Conservation (phyloP, 2,329 filamentous ascomycete genomes). For the Dothiorella sarmentorum region DNA sequence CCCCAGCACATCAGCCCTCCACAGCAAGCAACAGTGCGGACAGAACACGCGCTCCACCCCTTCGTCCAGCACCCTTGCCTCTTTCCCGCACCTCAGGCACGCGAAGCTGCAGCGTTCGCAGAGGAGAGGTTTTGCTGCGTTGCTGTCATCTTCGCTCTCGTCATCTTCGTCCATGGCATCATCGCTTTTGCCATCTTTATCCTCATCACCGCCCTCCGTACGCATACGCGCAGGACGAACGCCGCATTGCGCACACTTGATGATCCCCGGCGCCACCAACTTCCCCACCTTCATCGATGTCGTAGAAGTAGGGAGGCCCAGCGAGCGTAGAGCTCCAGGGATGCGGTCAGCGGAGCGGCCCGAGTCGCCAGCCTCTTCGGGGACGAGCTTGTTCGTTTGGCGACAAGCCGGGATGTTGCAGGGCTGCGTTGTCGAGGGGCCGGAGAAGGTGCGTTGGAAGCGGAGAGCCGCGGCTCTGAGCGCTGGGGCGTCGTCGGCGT, state of each 20-base stretch:
- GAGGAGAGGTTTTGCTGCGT: slow-evolving; percentile 26
- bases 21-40: background rate
- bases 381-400: slow-evolving; percentile 32
- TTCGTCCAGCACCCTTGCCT: slow-evolving; percentile 19
- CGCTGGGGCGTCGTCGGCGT: slow-evolving; percentile 25
- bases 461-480: slow-evolving; percentile 29
- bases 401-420: slow-evolving; percentile 30
- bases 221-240: slow-evolving; percentile 28
- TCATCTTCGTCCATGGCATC: too few relatives aligned
- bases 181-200: background rate
- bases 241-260: slow-evolving; percentile 34
- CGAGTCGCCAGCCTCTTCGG: slow-evolving; percentile 40
- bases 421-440: slow-evolving; percentile 18
- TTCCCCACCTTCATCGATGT: background rate
- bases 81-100: slow-evolving; percentile 40
- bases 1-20: slow-evolving; percentile 12
- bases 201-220: background rate
- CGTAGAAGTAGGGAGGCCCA: slow-evolving; percentile 13
- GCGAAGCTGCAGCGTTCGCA: slow-evolving; percentile 43
- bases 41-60: slow-evolving; percentile 21
- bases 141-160: too few relatives aligned
- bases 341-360: slow-evolving; percentile 41
- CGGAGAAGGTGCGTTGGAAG: slow-evolving; percentile 32
- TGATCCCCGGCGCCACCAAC: background rate
- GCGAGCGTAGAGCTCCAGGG: slow-evolving; percentile 33